A percentile compares a stretch with the other conserved stretches of the same genome.
These are phyloP conservation scores for Stagonosporopsis vannaccii DNA, from an alignment of 2,329 filamentous ascomycete species.

Conservation along the genomic window DNA sequence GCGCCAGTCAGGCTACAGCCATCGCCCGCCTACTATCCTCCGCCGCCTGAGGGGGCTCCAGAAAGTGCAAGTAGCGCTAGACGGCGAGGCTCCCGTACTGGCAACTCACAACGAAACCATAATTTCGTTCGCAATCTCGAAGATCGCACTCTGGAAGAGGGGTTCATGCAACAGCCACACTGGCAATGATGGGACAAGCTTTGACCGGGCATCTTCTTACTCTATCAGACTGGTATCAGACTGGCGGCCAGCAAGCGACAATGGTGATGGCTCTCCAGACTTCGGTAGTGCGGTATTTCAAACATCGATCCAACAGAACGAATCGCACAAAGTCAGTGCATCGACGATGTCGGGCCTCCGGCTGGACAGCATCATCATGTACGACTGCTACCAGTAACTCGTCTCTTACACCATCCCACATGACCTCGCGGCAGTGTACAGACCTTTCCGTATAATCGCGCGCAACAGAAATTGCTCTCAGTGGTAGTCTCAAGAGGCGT, in stretches of 20 bases:
- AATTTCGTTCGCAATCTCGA: slow-evolving; percentile 96
- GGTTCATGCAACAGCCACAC: slow-evolving; percentile 76
- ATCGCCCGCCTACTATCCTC: slow-evolving; percentile 96
- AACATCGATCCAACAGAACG: not conserved
- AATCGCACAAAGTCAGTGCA: not conserved
- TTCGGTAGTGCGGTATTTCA: slow-evolving; percentile 22
- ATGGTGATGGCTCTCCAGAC: not conserved
- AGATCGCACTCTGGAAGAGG: slow-evolving; percentile 91
- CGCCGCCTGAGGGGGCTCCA: slow-evolving; percentile 81
- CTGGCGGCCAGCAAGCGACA: not conserved
- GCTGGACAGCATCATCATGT: not conserved
- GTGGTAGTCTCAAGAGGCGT: not conserved
- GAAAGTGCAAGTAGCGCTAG: slow-evolving; percentile 71
- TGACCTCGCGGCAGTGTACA: slow-evolving; percentile 16
- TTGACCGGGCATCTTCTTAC: not conserved
- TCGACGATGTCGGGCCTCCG: not conserved
- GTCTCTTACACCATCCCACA: not conserved
- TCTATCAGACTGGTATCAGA: slow-evolving; percentile 7
- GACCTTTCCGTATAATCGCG: not conserved
- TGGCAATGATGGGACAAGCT: slow-evolving; percentile 63
- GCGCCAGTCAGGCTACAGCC: slow-evolving; percentile 93
- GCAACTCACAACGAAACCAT: slow-evolving; percentile 68
- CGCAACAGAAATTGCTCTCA: slow-evolving; percentile 1
- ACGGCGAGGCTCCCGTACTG: slow-evolving; percentile 77
- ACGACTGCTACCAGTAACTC: not conserved